Evolutionary conservation across 2,329 filamentous ascomycete genomes (phyloP).

Genomic region (Penicillium sp.): DNA sequence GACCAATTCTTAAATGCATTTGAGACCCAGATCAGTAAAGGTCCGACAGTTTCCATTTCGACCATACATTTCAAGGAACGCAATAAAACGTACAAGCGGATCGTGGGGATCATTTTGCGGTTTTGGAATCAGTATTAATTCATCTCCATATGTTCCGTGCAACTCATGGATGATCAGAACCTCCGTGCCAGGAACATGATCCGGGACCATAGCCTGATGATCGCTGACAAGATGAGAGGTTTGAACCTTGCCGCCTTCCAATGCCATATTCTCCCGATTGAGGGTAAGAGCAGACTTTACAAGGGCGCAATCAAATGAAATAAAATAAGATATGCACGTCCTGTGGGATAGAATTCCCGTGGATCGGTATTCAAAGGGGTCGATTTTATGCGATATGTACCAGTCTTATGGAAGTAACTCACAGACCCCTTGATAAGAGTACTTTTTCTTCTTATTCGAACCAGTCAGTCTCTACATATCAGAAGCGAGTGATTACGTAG

Average conservation of each 20-base stretch:
- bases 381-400: no score
- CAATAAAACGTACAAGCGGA: background rate
- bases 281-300: background rate
- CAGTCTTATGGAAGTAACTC: no score
- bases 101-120: background rate
- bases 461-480: background rate
- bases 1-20: background rate
- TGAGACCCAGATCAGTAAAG: background rate
- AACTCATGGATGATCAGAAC: background rate
- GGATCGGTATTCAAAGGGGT: no score
- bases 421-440: no score
- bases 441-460: no score
- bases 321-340: accelerated
- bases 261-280: background rate
- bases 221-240: background rate
- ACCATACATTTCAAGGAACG: background rate
- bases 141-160: background rate
- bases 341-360: background rate
- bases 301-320: background rate
- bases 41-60: background rate
- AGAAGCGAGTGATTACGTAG: background rate
- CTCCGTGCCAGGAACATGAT: background rate
- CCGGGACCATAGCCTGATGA: background rate
- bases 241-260: background rate
- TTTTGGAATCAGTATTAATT: background rate